Evolutionary conservation across 345 rosid species (phyloP), one percentile per base, ranked within the genome.

Genomic region (Salix koriyanagi): DNA sequence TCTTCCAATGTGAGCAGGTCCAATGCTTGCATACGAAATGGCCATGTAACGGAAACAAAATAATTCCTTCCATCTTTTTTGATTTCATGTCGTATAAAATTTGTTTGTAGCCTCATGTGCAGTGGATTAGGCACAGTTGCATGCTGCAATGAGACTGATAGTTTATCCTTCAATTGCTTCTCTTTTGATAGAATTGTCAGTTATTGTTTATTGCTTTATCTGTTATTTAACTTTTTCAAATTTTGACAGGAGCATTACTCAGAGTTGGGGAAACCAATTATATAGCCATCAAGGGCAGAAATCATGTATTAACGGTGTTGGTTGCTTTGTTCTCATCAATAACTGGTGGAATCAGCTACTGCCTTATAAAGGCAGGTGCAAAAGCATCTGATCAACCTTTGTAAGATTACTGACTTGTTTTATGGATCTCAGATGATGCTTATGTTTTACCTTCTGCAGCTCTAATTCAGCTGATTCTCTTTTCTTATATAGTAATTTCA

Each of bases 351-450:
- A 82, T 90, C 80, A 91, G 89, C 86, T 92, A 85, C 74, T 94
- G 91, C 86, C 87, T 92, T 44, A 87, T 90, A 76, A 90, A 84
- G 80, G 91, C 97, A 77, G 94, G 89, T 69, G 94, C 97, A 76
- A 91, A 86, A 86, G 92, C 96, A 67, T 88, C 91, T 16, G 96
- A 88, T 82, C 97, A 91, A 81, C 95, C 98, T 75, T 76, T 92
- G 98, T 94, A 87, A 88, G 96, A 73, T 81, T 79, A 69, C 42
- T 30, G 39, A 62, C 69, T 71, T 58, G 67, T 70, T 41, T 67
- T 68, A 65, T 30, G 65, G 23, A 36, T 50, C 61, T 41, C 44
- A 41, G 50, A 14, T 13, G 50, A 64, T 64, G 23, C 65, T 46
- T 26, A 62, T 61, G 25, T 68, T 32, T 25, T 25, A 15, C 36